phyloP scores from a whole-genome alignment of 1,284 basidiomycete genomes.

The Puccinia brachypodii region DNA sequence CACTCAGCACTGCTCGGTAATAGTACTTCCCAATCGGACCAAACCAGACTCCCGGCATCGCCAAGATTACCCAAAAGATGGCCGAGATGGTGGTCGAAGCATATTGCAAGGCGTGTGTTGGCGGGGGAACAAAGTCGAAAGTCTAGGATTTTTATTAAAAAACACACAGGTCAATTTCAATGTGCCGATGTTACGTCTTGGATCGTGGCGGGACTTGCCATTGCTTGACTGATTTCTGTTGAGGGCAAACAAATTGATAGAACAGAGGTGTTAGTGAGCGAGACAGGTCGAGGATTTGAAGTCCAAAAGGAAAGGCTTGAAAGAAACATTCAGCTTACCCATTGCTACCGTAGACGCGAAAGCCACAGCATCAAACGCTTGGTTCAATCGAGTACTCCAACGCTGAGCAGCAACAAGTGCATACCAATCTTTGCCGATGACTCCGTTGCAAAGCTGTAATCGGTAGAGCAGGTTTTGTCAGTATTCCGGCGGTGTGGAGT shows the following conservation, averaged over 20 bases:
- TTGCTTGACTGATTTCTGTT: constrained; percentile 45
- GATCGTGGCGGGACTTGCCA: constrained; percentile 16
- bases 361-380: constrained; percentile 36
- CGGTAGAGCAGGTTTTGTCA: background rate
- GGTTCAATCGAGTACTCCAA: constrained; percentile 43
- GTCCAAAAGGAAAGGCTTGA: background rate
- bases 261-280: background rate
- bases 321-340: constrained; percentile 20
- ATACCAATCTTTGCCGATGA: constrained; percentile 48
- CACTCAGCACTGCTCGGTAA: constrained; percentile 45
- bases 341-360: constrained; percentile 43
- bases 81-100: constrained; percentile 43
- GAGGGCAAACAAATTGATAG: background rate
- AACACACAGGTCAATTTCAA: background rate
- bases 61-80: constrained; percentile 43
- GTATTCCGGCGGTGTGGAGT: background rate
- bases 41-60: constrained; percentile 47
- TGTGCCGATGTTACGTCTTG: background rate
- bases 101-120: constrained; percentile 36
- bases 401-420: constrained; percentile 47
- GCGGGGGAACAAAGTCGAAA: constrained; percentile 46
- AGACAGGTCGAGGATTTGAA: background rate
- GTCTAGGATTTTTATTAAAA: constrained; percentile 23
- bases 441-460: constrained; percentile 40
- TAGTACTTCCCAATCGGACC: constrained; percentile 48